Percentiles rank a stretch among this genome's conserved stretches.
These are phyloP conservation scores for Microsporum audouinii DNA, from an alignment of 2,329 filamentous ascomycete species.

Conservation along the genomic window DNA sequence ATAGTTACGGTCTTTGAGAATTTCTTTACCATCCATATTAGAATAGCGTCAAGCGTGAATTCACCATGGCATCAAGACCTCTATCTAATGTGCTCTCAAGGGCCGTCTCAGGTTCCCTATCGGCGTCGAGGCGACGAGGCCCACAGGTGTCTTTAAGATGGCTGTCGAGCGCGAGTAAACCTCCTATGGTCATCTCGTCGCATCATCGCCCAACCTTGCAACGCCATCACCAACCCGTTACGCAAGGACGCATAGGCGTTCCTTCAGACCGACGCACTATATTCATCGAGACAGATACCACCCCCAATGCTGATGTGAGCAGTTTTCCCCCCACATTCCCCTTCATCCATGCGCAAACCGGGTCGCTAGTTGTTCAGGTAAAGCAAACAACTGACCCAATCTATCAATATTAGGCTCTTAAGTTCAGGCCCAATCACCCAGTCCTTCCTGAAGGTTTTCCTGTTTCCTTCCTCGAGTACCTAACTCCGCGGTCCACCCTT, in stretches of 20 bases:
- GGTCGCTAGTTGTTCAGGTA: background rate
- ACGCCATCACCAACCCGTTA: slow-evolving; percentile 30
- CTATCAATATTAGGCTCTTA: slow-evolving; percentile 47
- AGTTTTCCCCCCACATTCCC: background rate
- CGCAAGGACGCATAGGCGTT: slow-evolving; percentile 27
- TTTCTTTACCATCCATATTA: background rate
- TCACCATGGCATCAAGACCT: slow-evolving; percentile 4
- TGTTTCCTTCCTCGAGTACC: slow-evolving; percentile 79
- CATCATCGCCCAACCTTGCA: slow-evolving; percentile 38
- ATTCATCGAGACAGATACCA: slow-evolving; percentile 95
- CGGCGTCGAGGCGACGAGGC: slow-evolving; percentile 2
- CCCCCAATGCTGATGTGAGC: slow-evolving; percentile 77
- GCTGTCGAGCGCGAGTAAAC: slow-evolving; percentile 32
- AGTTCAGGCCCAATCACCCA: slow-evolving; percentile 84
- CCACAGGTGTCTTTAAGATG: background rate
- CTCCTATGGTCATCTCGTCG: slow-evolving; percentile 37
- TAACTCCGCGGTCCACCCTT: slow-evolving; percentile 77
- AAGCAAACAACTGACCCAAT: slow-evolving; percentile 4
- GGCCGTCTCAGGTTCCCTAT: background rate
- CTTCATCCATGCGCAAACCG: background rate
- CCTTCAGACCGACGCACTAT: slow-evolving; percentile 56
- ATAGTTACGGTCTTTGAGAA: background rate
- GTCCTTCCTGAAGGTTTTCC: slow-evolving; percentile 65
- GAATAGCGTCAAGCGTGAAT: background rate
- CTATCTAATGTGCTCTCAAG: background rate